Percentiles rank a stretch among this genome's conserved stretches.
Conservation (phyloP, 495 filamentous ascomycete species). For the Recurvomyces mirabilis region DNA sequence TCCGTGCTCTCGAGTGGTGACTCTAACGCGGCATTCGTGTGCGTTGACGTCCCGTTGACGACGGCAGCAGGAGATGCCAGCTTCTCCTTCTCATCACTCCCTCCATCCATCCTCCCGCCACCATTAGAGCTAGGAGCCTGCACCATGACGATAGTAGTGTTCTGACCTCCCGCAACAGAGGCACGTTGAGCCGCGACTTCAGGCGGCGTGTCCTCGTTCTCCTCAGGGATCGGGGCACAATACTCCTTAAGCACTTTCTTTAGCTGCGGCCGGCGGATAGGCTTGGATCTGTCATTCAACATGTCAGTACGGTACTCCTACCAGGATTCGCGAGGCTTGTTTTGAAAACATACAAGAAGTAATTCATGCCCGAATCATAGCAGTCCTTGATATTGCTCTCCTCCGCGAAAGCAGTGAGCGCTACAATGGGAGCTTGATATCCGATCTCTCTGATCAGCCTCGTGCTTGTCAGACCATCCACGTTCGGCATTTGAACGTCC, state of each 20-base stretch:
- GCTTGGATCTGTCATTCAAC: constrained; percentile 44
- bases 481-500: constrained; percentile 92
- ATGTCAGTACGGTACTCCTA: background rate
- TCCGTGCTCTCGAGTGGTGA: background rate
- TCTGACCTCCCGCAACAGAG: constrained; percentile 2
- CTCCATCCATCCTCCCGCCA: background rate
- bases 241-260: constrained; percentile 72
- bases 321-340: too few relatives aligned
- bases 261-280: constrained; percentile 69
- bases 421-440: constrained; percentile 81
- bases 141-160: constrained; percentile 14
- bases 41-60: background rate
- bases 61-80: background rate
- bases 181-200: background rate
- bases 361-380: constrained; percentile 38
- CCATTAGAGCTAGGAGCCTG: background rate
- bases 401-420: constrained; percentile 80
- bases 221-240: constrained; percentile 47
- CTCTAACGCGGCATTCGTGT: background rate
- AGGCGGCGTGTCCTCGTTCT: constrained; percentile 22
- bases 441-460: constrained; percentile 79
- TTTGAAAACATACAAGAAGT: constrained; percentile 28
- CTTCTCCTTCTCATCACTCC: too few relatives aligned
- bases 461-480: constrained; percentile 80
- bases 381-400: constrained; percentile 67